A percentile compares a stretch with the other conserved stretches of the same genome.
These are phyloP conservation scores for Bacterosira constricta DNA, from an alignment of 108 stramenopile species.

Conservation along the genomic window DNA sequence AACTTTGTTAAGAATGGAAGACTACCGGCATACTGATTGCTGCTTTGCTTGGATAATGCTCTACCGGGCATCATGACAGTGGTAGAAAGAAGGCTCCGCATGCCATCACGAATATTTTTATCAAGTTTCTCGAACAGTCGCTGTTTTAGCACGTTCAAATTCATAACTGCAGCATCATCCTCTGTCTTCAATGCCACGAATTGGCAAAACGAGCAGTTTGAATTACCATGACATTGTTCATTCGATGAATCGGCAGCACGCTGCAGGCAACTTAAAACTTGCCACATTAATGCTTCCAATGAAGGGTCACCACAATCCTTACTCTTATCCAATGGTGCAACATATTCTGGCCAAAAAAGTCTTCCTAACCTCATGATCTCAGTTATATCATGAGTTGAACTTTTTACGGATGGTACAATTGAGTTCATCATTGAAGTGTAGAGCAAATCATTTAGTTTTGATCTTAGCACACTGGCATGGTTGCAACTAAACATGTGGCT, in stretches of 20 bases:
- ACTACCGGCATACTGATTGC: conserved; percentile 24
- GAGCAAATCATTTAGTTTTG: conserved; percentile 15
- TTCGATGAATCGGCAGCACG: not conserved
- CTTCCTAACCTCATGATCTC: conserved; percentile 61
- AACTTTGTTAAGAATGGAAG: conserved; percentile 66
- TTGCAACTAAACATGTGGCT: conserved; percentile 10
- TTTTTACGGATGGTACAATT: conserved; percentile 50
- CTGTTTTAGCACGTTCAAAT: conserved; percentile 16
- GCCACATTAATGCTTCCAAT: conserved; percentile 9
- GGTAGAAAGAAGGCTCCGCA: conserved; percentile 29
- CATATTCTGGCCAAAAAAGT: conserved; percentile 62
- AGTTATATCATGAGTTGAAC: conserved; percentile 60
- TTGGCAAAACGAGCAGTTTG: conserved; percentile 23
- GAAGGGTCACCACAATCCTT: not conserved
- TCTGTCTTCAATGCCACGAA: not conserved
- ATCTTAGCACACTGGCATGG: not conserved
- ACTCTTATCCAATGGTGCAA: conserved; percentile 36
- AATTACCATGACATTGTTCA: not conserved
- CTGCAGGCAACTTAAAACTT: conserved; percentile 7
- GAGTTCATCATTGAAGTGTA: conserved; percentile 60
- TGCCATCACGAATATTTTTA: conserved; percentile 31
- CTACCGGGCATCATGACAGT: conserved; percentile 42
- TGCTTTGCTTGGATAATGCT: conserved; percentile 3
- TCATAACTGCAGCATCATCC: not conserved
- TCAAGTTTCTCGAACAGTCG: conserved; percentile 33